Base-by-base conservation (phyloP, 1,284 basidiomycete genomes). In the Flammula alnicola region DNA sequence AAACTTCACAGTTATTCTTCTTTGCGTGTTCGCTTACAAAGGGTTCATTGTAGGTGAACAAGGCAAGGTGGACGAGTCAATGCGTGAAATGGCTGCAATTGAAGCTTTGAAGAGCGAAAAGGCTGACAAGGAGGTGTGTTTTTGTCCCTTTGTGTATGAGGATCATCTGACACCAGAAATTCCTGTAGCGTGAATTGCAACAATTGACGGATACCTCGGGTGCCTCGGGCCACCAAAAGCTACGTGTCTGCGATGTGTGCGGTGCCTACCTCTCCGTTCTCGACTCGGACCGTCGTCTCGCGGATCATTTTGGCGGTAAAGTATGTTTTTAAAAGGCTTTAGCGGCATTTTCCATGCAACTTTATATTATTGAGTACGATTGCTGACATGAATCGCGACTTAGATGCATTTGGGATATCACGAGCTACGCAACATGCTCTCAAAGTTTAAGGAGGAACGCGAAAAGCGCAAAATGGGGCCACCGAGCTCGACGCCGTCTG, bases 301-400 rank as follows among this genome's bases (percentile, higher is more conserved):
- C 97, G 43, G 97, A 99, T 76, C 97, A 99, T 72, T 99, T 99
- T 75, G 97, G 97, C 73, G 97, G 97, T 62, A 99, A 99, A 78
- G 95, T 93, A 62, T 66, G 84, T 65, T 49, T 30, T n/a, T n/a
- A n/a, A 44, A 38, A 39, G 43, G 22, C 31, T 51, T 38, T 47
- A n/a, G 20, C 49, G 37, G 23, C 20, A 26, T 26, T 49, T 22
- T 37, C 47, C 38, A 37, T 44, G 16, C 4, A 31, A 32, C 35
- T 43, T 31, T 31, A 42, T 47, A 20, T 33, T 33, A 30, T 25
- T 45, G 26, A 37, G 48, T 23, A 22, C 16, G 40, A 32, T 26
- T 37, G 48, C 51, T 64, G 52, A 64, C 56, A 31, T 32, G 56
- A 49, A 46, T 51, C 48, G 44, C 44, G 33, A 31, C 55, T 35